Evolutionary conservation across 1,284 basidiomycete species (phyloP), one percentile per base, ranked within the genome.

Genomic region (Sanghuangporus sanghuang): DNA sequence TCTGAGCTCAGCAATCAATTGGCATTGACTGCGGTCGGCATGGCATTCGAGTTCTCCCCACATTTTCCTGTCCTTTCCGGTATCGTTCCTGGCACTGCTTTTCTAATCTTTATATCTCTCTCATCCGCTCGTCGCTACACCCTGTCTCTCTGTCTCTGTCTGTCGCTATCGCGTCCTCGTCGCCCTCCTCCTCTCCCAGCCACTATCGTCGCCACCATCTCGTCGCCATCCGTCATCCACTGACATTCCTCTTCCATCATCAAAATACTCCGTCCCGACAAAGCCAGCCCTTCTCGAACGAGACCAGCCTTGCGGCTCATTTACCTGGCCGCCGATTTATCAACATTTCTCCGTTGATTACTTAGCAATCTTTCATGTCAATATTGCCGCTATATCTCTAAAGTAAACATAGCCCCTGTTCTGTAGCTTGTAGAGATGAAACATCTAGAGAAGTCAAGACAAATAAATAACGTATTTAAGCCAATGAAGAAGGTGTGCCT

Each of bases 21-120:
- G 53, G 53, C 53, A 23, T 16, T 11, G 9, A 46, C 44, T 18
- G 21, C 44, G 44, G 68, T 69, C 68, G 68, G 68, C 68, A 69
- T 57, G 56, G 44, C 56, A 57, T 32, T 44, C 14, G 3, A 12
- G 23, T 23, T 18, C 38, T 56, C 40, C 36, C 55, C 55, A 38
- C 21, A 35, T n/a, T 18, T 36, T 32, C 53, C 53, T 54, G 32
- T 36, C 53, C 32, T 16, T 32, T 38, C 5, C 36, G 53, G 53
- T 35, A 27, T 54, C 8, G 53, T 54, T 11, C 53, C 53, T 52
- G 9, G 21, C 50, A 52, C 23, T 2, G 44, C 44, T n/a, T 11
- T 46, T 46, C 44, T n/a, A 46, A 46, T 14, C 1, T 46, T 18
- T 46, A n/a, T 52, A 50, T 27, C 27, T 27, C 23, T 18, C 21